Conservation (phyloP, 2,329 filamentous ascomycete species). For the Sporothrix euskadiensis region DNA sequence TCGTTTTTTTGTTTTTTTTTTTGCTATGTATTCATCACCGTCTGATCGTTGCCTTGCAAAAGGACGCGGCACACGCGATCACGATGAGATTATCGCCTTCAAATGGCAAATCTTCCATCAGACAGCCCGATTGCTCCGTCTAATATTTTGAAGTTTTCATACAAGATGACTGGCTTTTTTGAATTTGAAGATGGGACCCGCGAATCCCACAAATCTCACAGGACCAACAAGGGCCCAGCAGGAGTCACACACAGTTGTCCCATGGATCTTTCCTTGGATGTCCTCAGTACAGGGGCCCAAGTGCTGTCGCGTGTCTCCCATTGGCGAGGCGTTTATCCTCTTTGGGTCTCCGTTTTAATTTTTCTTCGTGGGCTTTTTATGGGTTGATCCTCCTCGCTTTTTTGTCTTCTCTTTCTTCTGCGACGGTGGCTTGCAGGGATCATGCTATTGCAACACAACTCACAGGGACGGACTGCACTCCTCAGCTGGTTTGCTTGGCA, state of each 20-base stretch:
- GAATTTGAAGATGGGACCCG: not conserved
- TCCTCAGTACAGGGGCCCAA: not conserved
- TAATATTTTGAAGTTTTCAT: not conserved
- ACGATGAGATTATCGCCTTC: not conserved
- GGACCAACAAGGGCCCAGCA: not conserved
- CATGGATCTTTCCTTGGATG: not conserved
- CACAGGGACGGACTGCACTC: not conserved
- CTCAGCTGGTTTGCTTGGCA: not conserved
- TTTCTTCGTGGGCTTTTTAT: not conserved
- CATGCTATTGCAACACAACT: not conserved
- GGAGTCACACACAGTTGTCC: not conserved
- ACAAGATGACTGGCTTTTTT: constrained; percentile 7
- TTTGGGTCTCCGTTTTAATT: constrained; percentile 2
- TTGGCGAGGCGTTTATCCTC: constrained; percentile 19
- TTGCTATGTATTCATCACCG: not conserved
- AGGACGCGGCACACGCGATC: not conserved
- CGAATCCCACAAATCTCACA: not conserved
- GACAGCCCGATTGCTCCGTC: not conserved
- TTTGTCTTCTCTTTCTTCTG: not conserved
- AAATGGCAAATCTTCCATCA: not conserved
- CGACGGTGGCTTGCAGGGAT: constrained; percentile 7
- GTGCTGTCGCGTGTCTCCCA: constrained; percentile 15
- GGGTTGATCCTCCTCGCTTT: constrained; percentile 2
- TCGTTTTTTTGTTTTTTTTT: not conserved
- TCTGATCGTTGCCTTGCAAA: not conserved